Base-by-base conservation (phyloP, 257 asterid genomes). In the Cordia subcordata region DNA sequence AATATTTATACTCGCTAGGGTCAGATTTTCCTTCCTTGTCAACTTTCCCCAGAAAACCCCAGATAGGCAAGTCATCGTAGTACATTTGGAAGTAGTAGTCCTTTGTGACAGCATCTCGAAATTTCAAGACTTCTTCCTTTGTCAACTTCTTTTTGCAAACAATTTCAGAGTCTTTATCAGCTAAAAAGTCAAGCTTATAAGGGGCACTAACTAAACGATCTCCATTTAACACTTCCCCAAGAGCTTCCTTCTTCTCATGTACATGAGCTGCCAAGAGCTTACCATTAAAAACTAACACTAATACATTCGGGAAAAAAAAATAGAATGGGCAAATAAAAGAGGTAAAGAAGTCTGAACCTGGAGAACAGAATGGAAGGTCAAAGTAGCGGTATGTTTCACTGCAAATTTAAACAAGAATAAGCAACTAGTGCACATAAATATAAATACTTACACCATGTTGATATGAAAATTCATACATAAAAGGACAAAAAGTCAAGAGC, bases 381-480 rank as follows among this genome's bases (percentile, higher is more conserved):
- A 84, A 84, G 72, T 69, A 84, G 18, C 92, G 82, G 72, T 84
- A 81, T 4, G 88, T 84, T 64, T 84, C 92, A 32, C 92, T 84
- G 84, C 47, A 70, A 74, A 47, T 45, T 40, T 46, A 35, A 58
- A 47, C 64, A 39, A 59, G 21, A 54, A 61, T 9, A 49, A 64
- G 12, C 6, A 38, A 14, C 63, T 49, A 57, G 67, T 23, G 46
- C n/a, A 60, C 49, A 61, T 60, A 42, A 47, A 16, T 35, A 15
- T 15, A 44, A 52, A 47, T 15, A 21, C 53, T 57, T 11, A 65
- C 11, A 27, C 15, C 14, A 11, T 14, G 8, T 27, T 27, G 37
- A 42, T 39, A 44, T 42, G 33, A 0, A n/a, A 44, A 60, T 2
- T 35, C 53, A 57, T 32, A 14, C 55, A 38, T 21, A 22, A 18